Evolutionary conservation across 2,329 filamentous ascomycete genomes (phyloP), one percentile per base, ranked within the genome.

Genomic region (Talaromyces sp.): DNA sequence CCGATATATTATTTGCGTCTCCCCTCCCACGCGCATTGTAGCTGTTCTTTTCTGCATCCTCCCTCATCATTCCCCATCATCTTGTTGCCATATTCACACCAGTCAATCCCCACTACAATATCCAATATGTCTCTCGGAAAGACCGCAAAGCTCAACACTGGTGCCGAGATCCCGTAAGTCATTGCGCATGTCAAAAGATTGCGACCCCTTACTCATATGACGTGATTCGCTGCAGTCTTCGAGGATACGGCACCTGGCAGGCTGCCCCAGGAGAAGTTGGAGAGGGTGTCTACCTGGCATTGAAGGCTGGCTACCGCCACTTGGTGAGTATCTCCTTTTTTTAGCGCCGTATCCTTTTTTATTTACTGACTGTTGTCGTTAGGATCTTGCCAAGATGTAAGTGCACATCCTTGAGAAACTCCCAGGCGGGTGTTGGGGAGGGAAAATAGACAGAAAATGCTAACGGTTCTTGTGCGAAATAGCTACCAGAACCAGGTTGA

Each of bases 171-270:
- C 65, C 73, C 74, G 74, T 76, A 70, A 56, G 73, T 70, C 43
- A 19, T 17, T 14, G 43, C n/a, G 11, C n/a, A 7, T 21, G n/a
- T 21, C 21, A 46, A 46, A 24, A 46, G n/a, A 24, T 46, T 10
- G 41, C 38, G 24, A 19, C 19, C 2, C 21, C 29, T 51, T 24
- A 43, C 60, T 60, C 11, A 35, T 13, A 31, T 13, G 27, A 2
- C 27, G 21, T 54, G 27, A 56, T 52, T 55, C 24, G 35, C 46
- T 17, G n/a, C 3, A 76, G 73, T 63, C 71, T 73, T 61, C 66
- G 75, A 65, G 74, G 74, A 61, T 76, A 75, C 58, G 74, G 74
- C 56, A 76, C 74, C 61, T 76, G 74, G 74, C 74, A 76, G 62
- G 72, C 74, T 43, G 71, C 67, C 60, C 74, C 74, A 58, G 73